Evolutionary conservation across 2,329 filamentous ascomycete genomes (phyloP).

Genomic region (Venturia nashicola): DNA sequence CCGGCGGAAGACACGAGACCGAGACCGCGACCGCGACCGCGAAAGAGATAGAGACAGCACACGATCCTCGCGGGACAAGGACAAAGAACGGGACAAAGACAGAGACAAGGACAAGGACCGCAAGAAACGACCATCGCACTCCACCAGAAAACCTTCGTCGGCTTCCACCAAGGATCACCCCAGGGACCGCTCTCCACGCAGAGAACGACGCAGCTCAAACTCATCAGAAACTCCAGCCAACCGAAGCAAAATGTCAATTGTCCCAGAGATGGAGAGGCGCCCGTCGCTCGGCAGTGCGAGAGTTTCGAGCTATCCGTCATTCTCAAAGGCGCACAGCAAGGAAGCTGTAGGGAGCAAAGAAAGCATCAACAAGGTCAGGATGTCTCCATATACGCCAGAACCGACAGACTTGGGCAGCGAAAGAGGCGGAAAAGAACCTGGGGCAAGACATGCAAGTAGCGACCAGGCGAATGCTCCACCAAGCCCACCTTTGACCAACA

Average conservation of each 20-base stretch:
- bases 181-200: constrained; percentile 16
- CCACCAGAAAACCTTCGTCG: constrained; percentile 1
- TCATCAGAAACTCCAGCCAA: background rate
- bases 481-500: constrained; percentile 33
- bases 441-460: constrained; percentile 14
- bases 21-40: constrained; percentile 3
- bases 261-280: constrained; percentile 36
- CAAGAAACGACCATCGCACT: constrained; percentile 1
- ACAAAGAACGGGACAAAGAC: constrained; percentile 12
- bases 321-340: constrained; percentile 86
- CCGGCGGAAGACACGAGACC: background rate
- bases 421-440: constrained; percentile 17
- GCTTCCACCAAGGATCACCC: constrained; percentile 8
- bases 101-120: constrained; percentile 8
- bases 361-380: constrained; percentile 20
- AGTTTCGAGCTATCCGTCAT: constrained; percentile 59
- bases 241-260: constrained; percentile 23
- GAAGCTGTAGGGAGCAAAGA: constrained; percentile 58
- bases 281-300: constrained; percentile 24
- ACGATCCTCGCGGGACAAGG: constrained; percentile 15
- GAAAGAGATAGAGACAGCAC: background rate
- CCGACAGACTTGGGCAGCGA: constrained; percentile 28
- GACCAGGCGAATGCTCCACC: constrained; percentile 28
- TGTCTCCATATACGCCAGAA: constrained; percentile 26
- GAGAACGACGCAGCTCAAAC: constrained; percentile 17